Evolutionary conservation across 2,329 filamentous ascomycete species (phyloP).

Genomic region (Trichoderma hamatum): DNA sequence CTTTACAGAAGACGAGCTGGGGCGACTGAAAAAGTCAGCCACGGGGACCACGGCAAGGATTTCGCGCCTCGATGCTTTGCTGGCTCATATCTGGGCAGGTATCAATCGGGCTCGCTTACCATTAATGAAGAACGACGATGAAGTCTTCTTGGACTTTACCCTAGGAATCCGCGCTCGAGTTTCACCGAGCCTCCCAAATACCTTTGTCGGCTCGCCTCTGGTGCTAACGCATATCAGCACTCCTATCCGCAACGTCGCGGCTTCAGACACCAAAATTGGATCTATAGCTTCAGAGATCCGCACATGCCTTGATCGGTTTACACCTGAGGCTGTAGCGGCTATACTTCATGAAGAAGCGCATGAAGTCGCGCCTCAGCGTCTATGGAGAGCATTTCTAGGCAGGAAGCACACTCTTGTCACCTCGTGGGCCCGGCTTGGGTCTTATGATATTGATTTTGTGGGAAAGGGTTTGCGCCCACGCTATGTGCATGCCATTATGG

Average conservation of each 20-base stretch:
- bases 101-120: not conserved
- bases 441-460: not conserved
- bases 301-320: not conserved
- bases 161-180: not conserved
- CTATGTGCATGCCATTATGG: not conserved
- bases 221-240: not conserved
- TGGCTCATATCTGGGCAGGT: not conserved
- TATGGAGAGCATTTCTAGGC: not conserved
- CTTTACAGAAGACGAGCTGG: not conserved
- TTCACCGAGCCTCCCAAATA: not conserved
- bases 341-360: not conserved
- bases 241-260: not conserved
- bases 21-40: not conserved
- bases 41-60: not conserved
- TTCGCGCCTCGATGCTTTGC: not conserved
- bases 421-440: not conserved
- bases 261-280: not conserved
- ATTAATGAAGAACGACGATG: not conserved
- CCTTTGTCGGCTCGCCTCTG: not conserved
- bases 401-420: not conserved
- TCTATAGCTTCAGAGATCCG: not conserved
- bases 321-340: not conserved
- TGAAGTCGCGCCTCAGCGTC: not conserved
- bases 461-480: not conserved
- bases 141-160: not conserved